Conservation (phyloP, 768 basidiomycete genomes). For the Boletellus sp. region DNA sequence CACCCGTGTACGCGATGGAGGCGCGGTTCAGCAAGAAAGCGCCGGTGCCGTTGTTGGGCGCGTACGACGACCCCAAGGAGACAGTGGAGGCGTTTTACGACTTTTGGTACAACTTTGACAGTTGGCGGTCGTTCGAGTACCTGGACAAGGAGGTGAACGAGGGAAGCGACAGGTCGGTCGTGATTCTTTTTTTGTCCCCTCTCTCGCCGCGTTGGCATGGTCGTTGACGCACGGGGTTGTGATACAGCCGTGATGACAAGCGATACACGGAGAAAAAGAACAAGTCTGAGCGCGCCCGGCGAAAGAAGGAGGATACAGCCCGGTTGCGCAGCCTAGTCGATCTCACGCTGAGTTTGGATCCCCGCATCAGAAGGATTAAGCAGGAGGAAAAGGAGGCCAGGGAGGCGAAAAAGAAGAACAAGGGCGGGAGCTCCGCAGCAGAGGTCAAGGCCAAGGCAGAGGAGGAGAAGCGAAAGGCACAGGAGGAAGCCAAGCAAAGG, state of each 20-base stretch:
- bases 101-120: slow-evolving; percentile 99
- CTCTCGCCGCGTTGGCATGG: background rate
- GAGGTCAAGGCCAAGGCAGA: slow-evolving; percentile 52
- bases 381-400: slow-evolving; percentile 93
- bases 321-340: slow-evolving; percentile 87
- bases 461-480: slow-evolving; percentile 59
- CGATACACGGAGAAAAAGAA: slow-evolving; percentile 99
- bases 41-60: slow-evolving; percentile 81
- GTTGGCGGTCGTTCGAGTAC: slow-evolving; percentile 97
- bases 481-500: slow-evolving; percentile 69
- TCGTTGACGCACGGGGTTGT: slow-evolving; percentile 9
- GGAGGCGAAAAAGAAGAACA: slow-evolving; percentile 81
- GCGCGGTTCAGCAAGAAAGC: slow-evolving; percentile 86
- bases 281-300: slow-evolving; percentile 90
- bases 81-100: slow-evolving; percentile 94
- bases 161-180: slow-evolving; percentile 83
- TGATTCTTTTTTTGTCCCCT: background rate
- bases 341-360: slow-evolving; percentile 76
- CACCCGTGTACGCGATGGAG: slow-evolving; percentile 85
- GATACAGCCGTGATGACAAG: slow-evolving; percentile 88
- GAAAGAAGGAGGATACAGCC: slow-evolving; percentile 97
- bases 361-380: slow-evolving; percentile 96
- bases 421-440: slow-evolving; percentile 38
- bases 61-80: slow-evolving; percentile 65
- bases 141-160: slow-evolving; percentile 98